phyloP scores from a whole-genome alignment of 257 asterid species.

The Salvia hispanica region DNA sequence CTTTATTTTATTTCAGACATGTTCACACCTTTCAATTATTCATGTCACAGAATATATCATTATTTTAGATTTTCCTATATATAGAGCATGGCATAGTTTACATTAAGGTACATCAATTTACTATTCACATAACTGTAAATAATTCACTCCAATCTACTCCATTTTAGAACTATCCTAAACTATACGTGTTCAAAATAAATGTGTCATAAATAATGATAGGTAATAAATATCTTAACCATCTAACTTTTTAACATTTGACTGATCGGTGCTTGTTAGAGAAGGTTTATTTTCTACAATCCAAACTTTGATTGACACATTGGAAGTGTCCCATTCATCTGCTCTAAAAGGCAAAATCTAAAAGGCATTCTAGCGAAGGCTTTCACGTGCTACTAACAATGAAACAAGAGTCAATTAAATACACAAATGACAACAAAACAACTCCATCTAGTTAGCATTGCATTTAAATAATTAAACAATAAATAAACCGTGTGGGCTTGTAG shows the following conservation, averaged over 20 bases:
- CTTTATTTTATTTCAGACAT: no score
- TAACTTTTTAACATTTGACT: background rate
- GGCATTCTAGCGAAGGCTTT: background rate
- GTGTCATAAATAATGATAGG: no score
- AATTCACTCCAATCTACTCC: no score
- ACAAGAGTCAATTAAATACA: background rate
- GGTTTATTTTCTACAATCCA: background rate
- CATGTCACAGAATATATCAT: no score
- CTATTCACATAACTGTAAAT: no score
- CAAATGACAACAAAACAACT: background rate
- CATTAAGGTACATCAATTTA: no score
- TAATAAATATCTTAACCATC: background rate
- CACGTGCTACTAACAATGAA: constrained; percentile 6
- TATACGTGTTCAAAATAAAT: no score
- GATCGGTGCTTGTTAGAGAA: background rate
- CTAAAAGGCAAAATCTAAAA: background rate
- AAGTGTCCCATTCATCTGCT: background rate
- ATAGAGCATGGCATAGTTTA: no score
- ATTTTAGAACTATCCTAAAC: no score
- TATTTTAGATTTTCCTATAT: no score
- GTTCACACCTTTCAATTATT: no score
- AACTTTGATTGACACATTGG: background rate
- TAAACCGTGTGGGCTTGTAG: constrained; percentile 13
- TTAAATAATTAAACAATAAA: background rate
- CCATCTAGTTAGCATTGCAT: background rate